A percentile compares a stretch with the other conserved stretches of the same genome.
These are phyloP conservation scores for Salvia miltiorrhiza DNA, from an alignment of 257 asterid genomes.

Conservation along the genomic window DNA sequence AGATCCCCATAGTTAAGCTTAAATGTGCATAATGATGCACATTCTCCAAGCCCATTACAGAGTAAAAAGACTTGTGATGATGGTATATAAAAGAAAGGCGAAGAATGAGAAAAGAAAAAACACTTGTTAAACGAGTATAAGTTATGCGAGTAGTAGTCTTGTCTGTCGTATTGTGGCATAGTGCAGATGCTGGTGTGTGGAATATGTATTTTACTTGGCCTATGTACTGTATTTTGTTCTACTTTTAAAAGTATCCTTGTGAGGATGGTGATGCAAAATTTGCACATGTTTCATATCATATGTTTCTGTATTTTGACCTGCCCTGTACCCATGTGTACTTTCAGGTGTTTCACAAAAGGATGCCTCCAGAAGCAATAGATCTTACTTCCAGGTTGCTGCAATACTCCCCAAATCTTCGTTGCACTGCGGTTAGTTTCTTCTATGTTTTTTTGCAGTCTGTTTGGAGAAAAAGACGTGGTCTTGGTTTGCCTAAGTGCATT, in stretches of 20 bases:
- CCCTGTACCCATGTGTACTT: background rate
- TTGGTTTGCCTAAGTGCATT: background rate
- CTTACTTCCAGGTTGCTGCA: conserved; percentile 92
- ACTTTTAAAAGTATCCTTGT: background rate
- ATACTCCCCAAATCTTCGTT: conserved; percentile 94
- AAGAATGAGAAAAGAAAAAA: background rate
- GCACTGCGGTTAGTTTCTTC: conserved; percentile 74
- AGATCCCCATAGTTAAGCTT: background rate
- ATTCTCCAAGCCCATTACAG: background rate
- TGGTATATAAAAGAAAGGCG: background rate
- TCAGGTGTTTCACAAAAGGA: conserved; percentile 87
- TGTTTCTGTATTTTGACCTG: conserved; percentile 2
- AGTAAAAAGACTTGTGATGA: background rate
- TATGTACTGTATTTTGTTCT: background rate
- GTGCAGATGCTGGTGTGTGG: background rate
- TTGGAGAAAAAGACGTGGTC: background rate
- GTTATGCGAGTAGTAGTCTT: background rate
- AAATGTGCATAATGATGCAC: background rate
- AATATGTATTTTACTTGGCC: background rate
- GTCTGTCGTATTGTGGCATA: background rate
- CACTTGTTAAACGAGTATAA: background rate
- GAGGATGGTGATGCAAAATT: background rate
- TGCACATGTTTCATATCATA: background rate
- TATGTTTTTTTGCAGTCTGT: background rate
- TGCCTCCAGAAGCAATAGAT: conserved; percentile 99